Evolutionary conservation across 768 basidiomycete genomes (phyloP).

Genomic region (Tricholoma saponaceum): DNA sequence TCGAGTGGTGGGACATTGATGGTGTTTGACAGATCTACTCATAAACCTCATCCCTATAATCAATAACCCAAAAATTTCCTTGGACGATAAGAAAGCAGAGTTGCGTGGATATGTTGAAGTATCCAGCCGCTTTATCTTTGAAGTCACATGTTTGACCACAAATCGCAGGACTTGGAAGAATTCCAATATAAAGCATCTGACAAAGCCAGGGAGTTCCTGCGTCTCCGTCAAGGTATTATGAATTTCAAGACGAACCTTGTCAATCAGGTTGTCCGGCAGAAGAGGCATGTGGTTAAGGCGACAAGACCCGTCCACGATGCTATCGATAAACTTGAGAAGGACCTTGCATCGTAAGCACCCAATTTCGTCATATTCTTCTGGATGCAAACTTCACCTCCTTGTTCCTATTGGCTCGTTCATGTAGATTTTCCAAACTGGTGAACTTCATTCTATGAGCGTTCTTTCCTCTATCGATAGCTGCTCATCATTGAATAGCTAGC

Average conservation of each 20-base stretch:
- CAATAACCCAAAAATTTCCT: background rate
- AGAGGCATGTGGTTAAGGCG: background rate
- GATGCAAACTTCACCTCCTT: background rate
- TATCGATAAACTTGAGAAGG: background rate
- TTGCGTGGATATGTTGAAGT: conserved; percentile 1
- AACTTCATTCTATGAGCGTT: background rate
- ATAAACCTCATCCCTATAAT: conserved; percentile 1
- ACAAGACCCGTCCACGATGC: background rate
- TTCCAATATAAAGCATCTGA: background rate
- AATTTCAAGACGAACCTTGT: background rate
- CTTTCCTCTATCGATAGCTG: background rate
- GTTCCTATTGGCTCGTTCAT: too few species aligned
- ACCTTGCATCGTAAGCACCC: background rate
- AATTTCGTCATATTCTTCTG: background rate
- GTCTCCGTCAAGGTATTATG: background rate
- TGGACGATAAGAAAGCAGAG: conserved; percentile 3
- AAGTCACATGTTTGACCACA: background rate
- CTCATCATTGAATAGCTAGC: background rate
- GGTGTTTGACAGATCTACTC: background rate
- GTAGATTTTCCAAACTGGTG: background rate
- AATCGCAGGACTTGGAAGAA: background rate
- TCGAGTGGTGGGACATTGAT: background rate
- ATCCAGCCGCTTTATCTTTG: background rate
- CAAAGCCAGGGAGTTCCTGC: conserved; percentile 1
- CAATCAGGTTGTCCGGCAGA: background rate